Evolutionary conservation across 768 basidiomycete genomes (phyloP), one percentile per base, ranked within the genome.

Genomic region (Pleurotus tuber-regium): DNA sequence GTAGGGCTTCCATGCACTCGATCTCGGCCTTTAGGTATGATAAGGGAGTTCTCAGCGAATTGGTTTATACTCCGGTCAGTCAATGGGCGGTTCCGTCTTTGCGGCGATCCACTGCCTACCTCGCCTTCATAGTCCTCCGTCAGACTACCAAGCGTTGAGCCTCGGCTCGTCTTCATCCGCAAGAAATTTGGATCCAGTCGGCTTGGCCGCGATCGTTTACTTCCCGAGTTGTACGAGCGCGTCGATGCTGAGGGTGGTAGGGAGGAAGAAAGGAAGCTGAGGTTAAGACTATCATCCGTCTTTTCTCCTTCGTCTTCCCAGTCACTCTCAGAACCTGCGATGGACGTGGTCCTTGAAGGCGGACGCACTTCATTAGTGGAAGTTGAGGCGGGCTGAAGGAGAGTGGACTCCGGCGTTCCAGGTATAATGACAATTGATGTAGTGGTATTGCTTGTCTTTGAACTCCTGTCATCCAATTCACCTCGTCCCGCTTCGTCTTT

Each of bases 261-360:
- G 11, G 74, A 71, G n/a, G 69, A 63, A 12, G 78, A 69, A 50
- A 71, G 54, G 61, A 82, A 75, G 62, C 76, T 83, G 54, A 84
- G 52, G 57, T 74, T 80, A 59, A 87, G 61, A 62, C 86, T 89
- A 43, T 89, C 89, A 6, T 93, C 89, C 1, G 87, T 89, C 69
- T 80, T 87, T 62, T 92, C 89, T 58, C 84, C 82, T 60, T 92
- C 91, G 61, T 92, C 89, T 67, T 92, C 90, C 90, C 91, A 92
- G 51, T 93, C 90, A 64, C 86, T 90, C 59, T 92, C 89, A 4
- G 87, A 89, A 4, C 82, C 77, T 40, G 83, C 78, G 19, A 77
- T 65, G 3, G 84, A 83, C 28, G 68, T 63, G 50, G 66, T 74
- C 52, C 82, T 71, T 14, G 64, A 66, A 11, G 73, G 57, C 31